Evolutionary conservation across 78 protist species (phyloP).

Genomic region (Dictyostelium capitatum): DNA sequence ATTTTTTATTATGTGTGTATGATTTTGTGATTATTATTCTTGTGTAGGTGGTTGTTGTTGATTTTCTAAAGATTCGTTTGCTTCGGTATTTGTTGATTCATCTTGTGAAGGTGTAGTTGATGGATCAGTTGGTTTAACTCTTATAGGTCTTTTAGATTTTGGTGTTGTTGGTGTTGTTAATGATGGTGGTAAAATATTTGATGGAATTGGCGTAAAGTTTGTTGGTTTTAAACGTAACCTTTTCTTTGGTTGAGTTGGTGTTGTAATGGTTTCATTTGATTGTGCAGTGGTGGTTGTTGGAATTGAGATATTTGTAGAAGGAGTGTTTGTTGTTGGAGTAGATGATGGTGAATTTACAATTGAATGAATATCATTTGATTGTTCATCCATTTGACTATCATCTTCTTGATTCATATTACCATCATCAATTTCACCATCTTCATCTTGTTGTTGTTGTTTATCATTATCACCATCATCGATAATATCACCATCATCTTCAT

Average conservation of each 20-base stretch:
- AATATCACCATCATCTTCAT: neutral
- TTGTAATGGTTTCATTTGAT: neutral
- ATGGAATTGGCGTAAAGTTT: neutral
- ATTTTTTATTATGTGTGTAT: no score
- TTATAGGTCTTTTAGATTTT: neutral
- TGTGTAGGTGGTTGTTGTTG: no score
- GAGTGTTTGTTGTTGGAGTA: neutral
- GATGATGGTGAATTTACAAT: neutral
- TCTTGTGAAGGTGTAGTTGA: neutral
- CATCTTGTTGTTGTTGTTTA: neutral
- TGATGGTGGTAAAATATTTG: conserved; percentile 2
- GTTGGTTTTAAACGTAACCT: conserved; percentile 25
- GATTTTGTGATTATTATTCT: no score
- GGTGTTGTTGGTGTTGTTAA: neutral
- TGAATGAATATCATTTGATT: neutral
- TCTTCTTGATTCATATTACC: neutral
- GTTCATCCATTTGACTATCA: neutral
- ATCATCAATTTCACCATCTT: conserved; percentile 31
- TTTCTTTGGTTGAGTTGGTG: conserved; percentile 43
- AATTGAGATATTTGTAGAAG: neutral
- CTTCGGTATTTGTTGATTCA: neutral
- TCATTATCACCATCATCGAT: conserved; percentile 16
- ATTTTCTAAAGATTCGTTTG: no score
- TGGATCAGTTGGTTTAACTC: conserved; percentile 1
- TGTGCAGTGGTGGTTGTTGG: neutral